Base-by-base conservation (phyloP, 2,329 filamentous ascomycete genomes). In the Sphaceloma murrayae region DNA sequence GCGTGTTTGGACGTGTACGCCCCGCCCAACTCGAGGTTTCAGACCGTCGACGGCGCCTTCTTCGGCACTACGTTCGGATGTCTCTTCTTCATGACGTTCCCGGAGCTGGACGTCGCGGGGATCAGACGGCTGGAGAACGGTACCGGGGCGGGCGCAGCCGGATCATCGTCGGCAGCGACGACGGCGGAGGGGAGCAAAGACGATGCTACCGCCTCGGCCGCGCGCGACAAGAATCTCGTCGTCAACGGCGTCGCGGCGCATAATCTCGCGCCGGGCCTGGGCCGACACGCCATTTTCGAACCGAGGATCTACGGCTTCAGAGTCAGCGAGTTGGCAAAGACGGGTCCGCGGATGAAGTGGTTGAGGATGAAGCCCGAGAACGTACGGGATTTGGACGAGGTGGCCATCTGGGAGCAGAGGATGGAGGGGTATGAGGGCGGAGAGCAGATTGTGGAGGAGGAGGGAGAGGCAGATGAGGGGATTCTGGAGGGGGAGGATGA, bases 11-110 rank as follows among this genome's bases (percentile, higher is more conserved):
- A 98, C 61, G 85, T 96, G 56, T 98, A 96, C 64, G 91, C 91
- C 0, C 91, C 91, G 3, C 91, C 91, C 30, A 98, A 96, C 69
- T 94, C 86, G 58, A 79, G 91, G 14, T 98, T 96, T 62, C 91
- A 96, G 65, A 89, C 86, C 2, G 91, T 98, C 24, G 91, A 98
- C 55, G 91, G 91, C 43, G 91, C 91, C 34, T 98, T 96, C 69
- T 98, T 98, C 59, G 91, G 91, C 36, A 89, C 91, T 44, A 98
- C 91, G 0, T 98, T 98, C 62, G 88, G 88, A 49, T 87, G 87
- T 34, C 78, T 98, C 48, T 98, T 98, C 69, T 86, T 98, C 62
- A 89, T 98, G 71, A 98, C 89, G 29, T 98, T 96, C 64, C 89
- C 91, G 26, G 91, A 98, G 60, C 83, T 95, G 58, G 87, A 95